Conservation (phyloP, 257 asterid genomes). For the Plantago ovata region DNA sequence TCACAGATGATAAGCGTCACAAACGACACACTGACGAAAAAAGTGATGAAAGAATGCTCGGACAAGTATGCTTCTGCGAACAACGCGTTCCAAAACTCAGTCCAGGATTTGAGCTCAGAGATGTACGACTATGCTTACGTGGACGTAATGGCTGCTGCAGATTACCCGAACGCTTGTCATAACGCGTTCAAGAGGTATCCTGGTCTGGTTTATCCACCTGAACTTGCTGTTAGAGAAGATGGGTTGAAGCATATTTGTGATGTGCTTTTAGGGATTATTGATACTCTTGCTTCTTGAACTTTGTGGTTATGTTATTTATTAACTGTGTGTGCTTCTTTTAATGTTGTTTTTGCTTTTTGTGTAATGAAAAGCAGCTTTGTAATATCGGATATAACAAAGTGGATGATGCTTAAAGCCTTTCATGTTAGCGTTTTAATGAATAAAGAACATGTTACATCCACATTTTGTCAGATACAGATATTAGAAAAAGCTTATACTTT, state of each 20-base stretch:
- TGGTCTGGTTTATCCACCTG: conserved; percentile 49
- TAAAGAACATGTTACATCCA: neutral
- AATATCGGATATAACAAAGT: conserved; percentile 1
- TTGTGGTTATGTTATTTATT: neutral
- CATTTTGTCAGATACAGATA: too few species aligned
- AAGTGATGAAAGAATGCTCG: conserved; percentile 55
- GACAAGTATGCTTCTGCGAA: conserved; percentile 57
- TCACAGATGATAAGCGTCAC: conserved; percentile 24
- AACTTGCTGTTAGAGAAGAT: conserved; percentile 56
- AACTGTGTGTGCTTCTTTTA: neutral
- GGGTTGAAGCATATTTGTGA: conserved; percentile 75
- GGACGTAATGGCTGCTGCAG: conserved; percentile 84
- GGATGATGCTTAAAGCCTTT: neutral
- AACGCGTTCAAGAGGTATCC: conserved; percentile 47
- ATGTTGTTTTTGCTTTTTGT: neutral
- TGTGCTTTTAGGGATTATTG: conserved; percentile 67
- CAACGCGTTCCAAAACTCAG: conserved; percentile 52
- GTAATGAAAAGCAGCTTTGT: neutral
- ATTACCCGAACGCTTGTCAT: conserved; percentile 72
- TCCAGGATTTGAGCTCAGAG: conserved; percentile 52
- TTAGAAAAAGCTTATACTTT: too few species aligned
- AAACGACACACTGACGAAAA: conserved; percentile 40
- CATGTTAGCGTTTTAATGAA: neutral
- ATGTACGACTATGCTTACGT: conserved; percentile 74
- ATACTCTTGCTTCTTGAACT: conserved; percentile 35